Base-by-base conservation (phyloP, 345 rosid species). In the Corchorus olitorius region DNA sequence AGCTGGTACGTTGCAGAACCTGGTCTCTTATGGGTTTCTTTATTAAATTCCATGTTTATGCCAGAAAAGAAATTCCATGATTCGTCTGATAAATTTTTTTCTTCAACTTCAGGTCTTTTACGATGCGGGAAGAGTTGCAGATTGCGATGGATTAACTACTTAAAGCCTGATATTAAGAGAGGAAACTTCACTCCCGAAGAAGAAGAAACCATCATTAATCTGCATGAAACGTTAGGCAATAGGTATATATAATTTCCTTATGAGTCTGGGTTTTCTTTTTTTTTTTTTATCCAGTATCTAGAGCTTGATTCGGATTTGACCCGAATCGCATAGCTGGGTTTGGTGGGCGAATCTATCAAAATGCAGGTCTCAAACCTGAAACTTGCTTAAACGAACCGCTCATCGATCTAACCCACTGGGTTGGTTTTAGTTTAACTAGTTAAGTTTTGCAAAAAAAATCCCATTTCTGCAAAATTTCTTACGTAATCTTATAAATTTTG, bases 61-160 rank as follows among this genome's bases (percentile, higher is more conserved):
- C 0, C 10, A 13, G 12, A 15, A 27, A 27, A 27, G 1, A 27
- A 27, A 27, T 27, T 27, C 27, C 27, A 27, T 27, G 27, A 27
- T 27, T 27, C 1, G 13, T 73, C 69, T 74, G 56, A 74, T 45
- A 4, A 49, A 16, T 20, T 16, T 66, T 68, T 16, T 75, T 77
- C 16, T 33, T 41, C 5, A 0, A 3, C 66, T 76, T 63, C 20
- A 94, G 98, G 97, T 60, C 83, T 92, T 17, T 75, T 86, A 65
- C 88, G 98, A 84, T 91, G 97, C 73, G 92, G 93, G 63, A 91
- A 91, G 77, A 91, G 93, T 79, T 89, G 97, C 87, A 87, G 97
- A 80, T 88, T 91, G 13, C 75, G 97, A 58, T 91, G 93, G 97
- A 84, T 87, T 73, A 91, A 89, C 82, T 94, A 94, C 77, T 74